phyloP scores from a whole-genome alignment of 2,329 filamentous ascomycete genomes.

The Fusarium transvaalense region DNA sequence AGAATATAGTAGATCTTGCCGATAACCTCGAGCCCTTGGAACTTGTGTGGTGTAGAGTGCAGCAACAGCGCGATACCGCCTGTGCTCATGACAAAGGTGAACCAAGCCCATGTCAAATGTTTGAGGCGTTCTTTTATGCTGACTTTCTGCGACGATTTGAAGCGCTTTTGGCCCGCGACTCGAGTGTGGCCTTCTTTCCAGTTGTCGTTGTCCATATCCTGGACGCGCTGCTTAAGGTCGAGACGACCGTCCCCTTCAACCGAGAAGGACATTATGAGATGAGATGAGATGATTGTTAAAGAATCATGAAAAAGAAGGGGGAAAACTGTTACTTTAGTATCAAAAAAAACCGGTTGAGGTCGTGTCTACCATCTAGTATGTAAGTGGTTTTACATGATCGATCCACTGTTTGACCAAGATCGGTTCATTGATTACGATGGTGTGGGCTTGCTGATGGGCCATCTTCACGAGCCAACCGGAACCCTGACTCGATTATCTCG shows the following conservation, averaged over 20 bases:
- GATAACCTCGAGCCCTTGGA: slow-evolving; percentile 60
- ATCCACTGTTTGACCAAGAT: slow-evolving; percentile 18
- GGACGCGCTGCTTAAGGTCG: slow-evolving; percentile 33
- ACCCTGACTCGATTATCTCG: neutral
- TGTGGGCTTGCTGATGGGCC: slow-evolving; percentile 12
- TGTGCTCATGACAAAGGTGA: slow-evolving; percentile 53
- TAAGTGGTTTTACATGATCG: slow-evolving; percentile 2
- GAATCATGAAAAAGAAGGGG: neutral
- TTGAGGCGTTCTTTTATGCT: slow-evolving; percentile 41
- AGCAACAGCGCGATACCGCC: slow-evolving; percentile 51
- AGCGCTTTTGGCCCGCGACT: slow-evolving; percentile 42
- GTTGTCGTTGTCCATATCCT: slow-evolving; percentile 43
- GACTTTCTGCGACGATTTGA: slow-evolving; percentile 31
- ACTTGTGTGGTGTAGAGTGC: slow-evolving; percentile 57
- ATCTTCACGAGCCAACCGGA: neutral
- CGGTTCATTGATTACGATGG: slow-evolving; percentile 4
- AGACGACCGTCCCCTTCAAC: slow-evolving; percentile 16
- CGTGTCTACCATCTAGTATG: neutral
- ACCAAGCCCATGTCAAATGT: slow-evolving; percentile 52
- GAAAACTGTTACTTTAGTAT: too few relatives aligned
- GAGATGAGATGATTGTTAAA: neutral
- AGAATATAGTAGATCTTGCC: slow-evolving; percentile 63
- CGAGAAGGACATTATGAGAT: slow-evolving; percentile 18
- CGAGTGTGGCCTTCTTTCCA: slow-evolving; percentile 48
- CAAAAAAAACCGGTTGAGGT: neutral